A percentile compares a stretch with the other conserved stretches of the same genome.
Conservation (phyloP, 805 yeast genomes). For the Metschnikowia amazonensis region DNA sequence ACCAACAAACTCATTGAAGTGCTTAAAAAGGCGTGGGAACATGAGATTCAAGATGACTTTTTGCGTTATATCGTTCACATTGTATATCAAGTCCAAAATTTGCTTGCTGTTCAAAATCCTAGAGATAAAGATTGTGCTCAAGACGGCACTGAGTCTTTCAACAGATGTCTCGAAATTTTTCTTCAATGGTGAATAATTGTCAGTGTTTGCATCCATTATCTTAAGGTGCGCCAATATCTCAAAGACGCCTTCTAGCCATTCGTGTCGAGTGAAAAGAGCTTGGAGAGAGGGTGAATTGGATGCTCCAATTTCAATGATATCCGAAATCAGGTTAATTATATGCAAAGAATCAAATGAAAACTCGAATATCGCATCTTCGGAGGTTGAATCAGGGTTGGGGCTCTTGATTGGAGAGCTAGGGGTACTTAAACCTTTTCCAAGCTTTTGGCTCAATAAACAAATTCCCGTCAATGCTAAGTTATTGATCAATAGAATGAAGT, state of each 20-base stretch:
- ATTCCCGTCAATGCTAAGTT: conserved; percentile 31
- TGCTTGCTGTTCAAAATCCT: conserved; percentile 20
- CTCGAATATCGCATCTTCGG: conserved; percentile 19
- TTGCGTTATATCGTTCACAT: conserved; percentile 33
- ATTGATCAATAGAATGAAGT: conserved; percentile 38
- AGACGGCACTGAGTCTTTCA: conserved; percentile 27
- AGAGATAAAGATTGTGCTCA: conserved; percentile 37
- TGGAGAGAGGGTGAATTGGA: conserved; percentile 22
- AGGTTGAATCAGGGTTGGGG: background rate
- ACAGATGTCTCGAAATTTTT: conserved; percentile 19
- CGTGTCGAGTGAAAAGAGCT: conserved; percentile 25
- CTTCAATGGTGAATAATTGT: conserved; percentile 21
- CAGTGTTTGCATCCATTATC: conserved; percentile 17
- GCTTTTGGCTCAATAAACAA: conserved; percentile 26
- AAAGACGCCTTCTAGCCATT: conserved; percentile 38
- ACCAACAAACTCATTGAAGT: conserved; percentile 30
- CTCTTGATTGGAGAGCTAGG: conserved; percentile 29
- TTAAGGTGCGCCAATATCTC: conserved; percentile 36
- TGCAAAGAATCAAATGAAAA: conserved; percentile 33
- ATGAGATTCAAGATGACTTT: conserved; percentile 30
- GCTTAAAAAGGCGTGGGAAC: conserved; percentile 36
- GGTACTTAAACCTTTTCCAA: conserved; percentile 32
- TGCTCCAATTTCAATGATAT: conserved; percentile 28
- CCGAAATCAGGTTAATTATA: conserved; percentile 32
- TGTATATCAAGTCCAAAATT: conserved; percentile 24